Evolutionary conservation across 805 yeast species (phyloP), one percentile per base, ranked within the genome.

Genomic region (Wickerhamomyces hampshirensis): DNA sequence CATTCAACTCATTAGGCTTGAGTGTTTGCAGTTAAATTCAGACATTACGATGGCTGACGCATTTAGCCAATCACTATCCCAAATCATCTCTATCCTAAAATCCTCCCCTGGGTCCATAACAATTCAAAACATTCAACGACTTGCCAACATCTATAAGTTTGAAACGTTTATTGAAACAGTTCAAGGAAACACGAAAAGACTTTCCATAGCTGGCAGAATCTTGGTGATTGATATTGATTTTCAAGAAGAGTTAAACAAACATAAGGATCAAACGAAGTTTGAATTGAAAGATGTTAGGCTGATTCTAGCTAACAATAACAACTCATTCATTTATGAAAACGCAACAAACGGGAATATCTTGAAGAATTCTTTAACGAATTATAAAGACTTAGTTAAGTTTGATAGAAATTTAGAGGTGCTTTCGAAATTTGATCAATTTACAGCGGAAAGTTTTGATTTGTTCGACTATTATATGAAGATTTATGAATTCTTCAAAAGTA

Each of bases 121-220:
- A 1, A 35, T 51, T 14, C 51, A 52, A 33, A 52, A 52, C 30
- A 39, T 53, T 14, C 54, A 52, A 14, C 41, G 58, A 19, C 31
- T 53, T 16, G 42, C 53, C n/a, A 44, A 49, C 28, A 49, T 53
- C 18, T 50, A 52, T 40, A 49, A 47, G 33, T 50, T 53, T 30
- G 58, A 53, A 26, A 49, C 53, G 0, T 53, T 50, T 28, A 42
- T 39, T 6, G 58, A 53, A 23, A 33, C 39, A 4, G 31, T 49
- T 6, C 38, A 47, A 15, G 39, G 42, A 16, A 38, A 35, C 17
- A 21, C 35, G 12, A 38, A 43, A 12, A 34, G 56, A 15, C 31
- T 53, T 10, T 47, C 53, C 18, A 50, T 53, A 11, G 57, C 55
- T 14, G 58, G 57, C 4, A 53, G 52, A 42, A 52, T 53, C 18